These are phyloP conservation scores for Clonostachys sp. DNA, from an alignment of 2,329 filamentous ascomycete genomes.

Conservation along the genomic window DNA sequence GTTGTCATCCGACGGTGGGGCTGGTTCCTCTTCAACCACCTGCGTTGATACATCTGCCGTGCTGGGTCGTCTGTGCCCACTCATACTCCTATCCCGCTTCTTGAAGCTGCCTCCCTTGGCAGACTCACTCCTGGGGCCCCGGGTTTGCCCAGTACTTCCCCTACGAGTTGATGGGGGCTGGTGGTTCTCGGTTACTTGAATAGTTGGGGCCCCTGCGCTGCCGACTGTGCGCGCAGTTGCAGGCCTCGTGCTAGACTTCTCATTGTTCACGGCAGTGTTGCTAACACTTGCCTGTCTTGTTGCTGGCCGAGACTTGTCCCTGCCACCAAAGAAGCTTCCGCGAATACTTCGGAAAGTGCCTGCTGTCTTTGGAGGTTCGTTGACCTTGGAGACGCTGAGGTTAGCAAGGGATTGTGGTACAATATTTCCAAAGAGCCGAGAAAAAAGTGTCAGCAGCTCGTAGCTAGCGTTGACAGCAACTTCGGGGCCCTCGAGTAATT, in stretches of 20 bases:
- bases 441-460: slow-evolving; percentile 79
- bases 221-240: slow-evolving; percentile 36
- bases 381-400: slow-evolving; percentile 30
- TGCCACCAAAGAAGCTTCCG: slow-evolving; percentile 72
- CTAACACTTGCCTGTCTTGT: slow-evolving; percentile 27
- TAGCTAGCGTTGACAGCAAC: slow-evolving; percentile 84
- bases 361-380: slow-evolving; percentile 62
- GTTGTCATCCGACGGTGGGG: too few relatives aligned
- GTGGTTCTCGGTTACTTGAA: slow-evolving; percentile 69
- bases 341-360: slow-evolving; percentile 67
- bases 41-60: slow-evolving; percentile 26
- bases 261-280: slow-evolving; percentile 18
- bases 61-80: slow-evolving; percentile 38
- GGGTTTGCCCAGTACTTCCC: slow-evolving; percentile 23
- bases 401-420: slow-evolving; percentile 35
- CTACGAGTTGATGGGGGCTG: slow-evolving; percentile 27
- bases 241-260: slow-evolving; percentile 27
- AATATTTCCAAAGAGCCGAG: slow-evolving; percentile 65
- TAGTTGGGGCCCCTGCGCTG: slow-evolving; percentile 53
- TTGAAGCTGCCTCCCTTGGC: slow-evolving; percentile 45
- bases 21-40: slow-evolving; percentile 44
- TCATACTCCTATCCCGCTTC: slow-evolving; percentile 46
- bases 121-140: slow-evolving; percentile 35
- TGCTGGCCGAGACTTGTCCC: slow-evolving; percentile 37
- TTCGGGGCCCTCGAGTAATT: slow-evolving; percentile 77